These are phyloP conservation scores for Mycena kentingensis DNA, from an alignment of 768 basidiomycete genomes.

Conservation along the genomic window DNA sequence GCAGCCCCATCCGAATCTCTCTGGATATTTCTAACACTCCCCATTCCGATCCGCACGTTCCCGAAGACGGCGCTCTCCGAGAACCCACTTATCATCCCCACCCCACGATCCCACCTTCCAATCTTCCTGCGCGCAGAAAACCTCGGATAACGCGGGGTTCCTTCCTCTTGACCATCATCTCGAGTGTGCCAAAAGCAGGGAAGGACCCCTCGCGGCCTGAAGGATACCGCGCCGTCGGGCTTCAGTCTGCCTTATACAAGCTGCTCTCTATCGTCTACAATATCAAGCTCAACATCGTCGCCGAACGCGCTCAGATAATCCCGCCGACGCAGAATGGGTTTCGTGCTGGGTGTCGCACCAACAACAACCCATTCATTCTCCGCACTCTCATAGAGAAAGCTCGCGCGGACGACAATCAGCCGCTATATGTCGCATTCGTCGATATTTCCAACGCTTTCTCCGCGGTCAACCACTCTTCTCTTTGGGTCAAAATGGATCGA, in stretches of 20 bases:
- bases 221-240: constrained; percentile 18
- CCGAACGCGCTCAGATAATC: constrained; percentile 15
- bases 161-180: neutral
- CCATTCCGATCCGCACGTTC: too few relatives aligned
- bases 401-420: constrained; percentile 1
- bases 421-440: constrained; percentile 27
- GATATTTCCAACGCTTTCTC: constrained; percentile 38
- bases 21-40: too few relatives aligned
- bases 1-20: too few relatives aligned
- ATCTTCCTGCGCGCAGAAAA: too few relatives aligned
- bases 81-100: too few relatives aligned
- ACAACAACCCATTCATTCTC: too few relatives aligned
- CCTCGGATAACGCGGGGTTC: too few relatives aligned
- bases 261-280: constrained; percentile 23
- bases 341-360: constrained; percentile 23
- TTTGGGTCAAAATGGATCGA: constrained; percentile 29
- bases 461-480: constrained; percentile 28
- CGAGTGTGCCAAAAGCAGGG: constrained; percentile 13
- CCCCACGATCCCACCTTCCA: too few relatives aligned
- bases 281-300: constrained; percentile 14
- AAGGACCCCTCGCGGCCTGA: constrained; percentile 10
- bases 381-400: constrained; percentile 23
- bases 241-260: constrained; percentile 21
- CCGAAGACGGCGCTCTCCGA: too few relatives aligned
- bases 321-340: constrained; percentile 36